Percentiles rank a stretch among this genome's conserved stretches.
phyloP scores from a whole-genome alignment of 2,329 filamentous ascomycete genomes.

The Cucurbitaria berberidis region DNA sequence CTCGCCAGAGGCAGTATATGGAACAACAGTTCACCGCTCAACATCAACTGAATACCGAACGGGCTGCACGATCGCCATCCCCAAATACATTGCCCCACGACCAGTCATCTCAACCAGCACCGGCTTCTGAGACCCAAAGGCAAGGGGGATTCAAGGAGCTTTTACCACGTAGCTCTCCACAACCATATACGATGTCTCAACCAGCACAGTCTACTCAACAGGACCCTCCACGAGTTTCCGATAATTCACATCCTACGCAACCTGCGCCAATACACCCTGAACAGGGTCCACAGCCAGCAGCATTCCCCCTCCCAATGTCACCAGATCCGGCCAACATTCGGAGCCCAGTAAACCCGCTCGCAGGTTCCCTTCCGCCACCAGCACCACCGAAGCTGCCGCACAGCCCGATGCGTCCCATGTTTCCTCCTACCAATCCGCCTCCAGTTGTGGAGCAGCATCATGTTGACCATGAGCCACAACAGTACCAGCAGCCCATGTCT shows the following conservation, averaged over 20 bases:
- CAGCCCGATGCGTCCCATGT: constrained; percentile 25
- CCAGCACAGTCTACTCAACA: constrained; percentile 12
- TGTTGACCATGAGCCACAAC: constrained; percentile 2
- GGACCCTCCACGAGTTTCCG: constrained; percentile 12
- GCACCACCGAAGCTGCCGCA: constrained; percentile 30
- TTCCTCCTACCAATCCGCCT: constrained; percentile 10
- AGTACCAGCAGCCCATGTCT: constrained; percentile 23
- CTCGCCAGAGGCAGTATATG: constrained; percentile 45
- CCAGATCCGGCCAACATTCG: constrained; percentile 20
- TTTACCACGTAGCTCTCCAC: constrained; percentile 39
- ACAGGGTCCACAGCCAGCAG: constrained; percentile 24
- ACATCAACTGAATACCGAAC: constrained; percentile 40
- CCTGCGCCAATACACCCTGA: constrained; percentile 29
- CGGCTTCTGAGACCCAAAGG: constrained; percentile 11
- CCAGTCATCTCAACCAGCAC: constrained; percentile 13
- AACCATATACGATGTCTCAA: constrained; percentile 29
- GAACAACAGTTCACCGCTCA: constrained; percentile 42
- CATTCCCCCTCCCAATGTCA: constrained; percentile 37
- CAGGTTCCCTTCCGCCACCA: constrained; percentile 25
- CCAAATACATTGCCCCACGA: constrained; percentile 32
- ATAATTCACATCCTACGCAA: constrained; percentile 29
- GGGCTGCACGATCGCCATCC: constrained; percentile 40
- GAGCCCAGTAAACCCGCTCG: constrained; percentile 32
- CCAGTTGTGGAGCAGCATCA: constrained; percentile 14
- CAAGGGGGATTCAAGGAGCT: constrained; percentile 45